phyloP scores from a whole-genome alignment of 2,329 filamentous ascomycete species.

The Cladophialophora immunda region DNA sequence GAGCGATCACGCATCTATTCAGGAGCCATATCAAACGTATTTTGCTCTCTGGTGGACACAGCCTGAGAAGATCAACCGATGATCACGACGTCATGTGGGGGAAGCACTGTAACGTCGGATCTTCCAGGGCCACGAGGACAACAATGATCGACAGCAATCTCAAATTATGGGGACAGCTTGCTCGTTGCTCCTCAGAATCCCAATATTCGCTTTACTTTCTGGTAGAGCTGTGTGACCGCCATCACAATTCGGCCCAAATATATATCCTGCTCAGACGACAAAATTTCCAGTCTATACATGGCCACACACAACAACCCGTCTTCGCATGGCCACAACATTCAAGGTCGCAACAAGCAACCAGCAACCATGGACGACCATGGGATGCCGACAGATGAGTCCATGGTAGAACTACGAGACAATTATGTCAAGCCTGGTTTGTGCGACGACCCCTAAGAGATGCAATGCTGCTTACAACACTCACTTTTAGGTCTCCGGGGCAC shows the following conservation, averaged over 20 bases:
- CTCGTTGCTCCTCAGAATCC: background rate
- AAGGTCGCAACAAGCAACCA: background rate
- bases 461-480: background rate
- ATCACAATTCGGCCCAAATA: background rate
- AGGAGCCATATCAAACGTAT: background rate
- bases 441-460: background rate
- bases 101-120: background rate
- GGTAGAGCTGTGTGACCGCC: background rate
- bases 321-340: background rate
- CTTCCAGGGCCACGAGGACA: background rate
- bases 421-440: conserved; percentile 20
- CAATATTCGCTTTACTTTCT: background rate
- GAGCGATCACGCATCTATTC: background rate
- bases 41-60: background rate
- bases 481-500: conserved; percentile 55
- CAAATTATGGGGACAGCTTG: background rate
- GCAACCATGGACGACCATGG: background rate
- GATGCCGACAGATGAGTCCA: background rate
- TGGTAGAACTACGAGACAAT: conserved; percentile 11
- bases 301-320: background rate
- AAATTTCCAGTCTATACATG: background rate
- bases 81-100: conserved; percentile 6
- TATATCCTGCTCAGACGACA: background rate
- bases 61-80: background rate
- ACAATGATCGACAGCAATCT: background rate